Evolutionary conservation across 345 rosid genomes (phyloP), one percentile per base, ranked within the genome.

Genomic region (Psidium guajava): DNA sequence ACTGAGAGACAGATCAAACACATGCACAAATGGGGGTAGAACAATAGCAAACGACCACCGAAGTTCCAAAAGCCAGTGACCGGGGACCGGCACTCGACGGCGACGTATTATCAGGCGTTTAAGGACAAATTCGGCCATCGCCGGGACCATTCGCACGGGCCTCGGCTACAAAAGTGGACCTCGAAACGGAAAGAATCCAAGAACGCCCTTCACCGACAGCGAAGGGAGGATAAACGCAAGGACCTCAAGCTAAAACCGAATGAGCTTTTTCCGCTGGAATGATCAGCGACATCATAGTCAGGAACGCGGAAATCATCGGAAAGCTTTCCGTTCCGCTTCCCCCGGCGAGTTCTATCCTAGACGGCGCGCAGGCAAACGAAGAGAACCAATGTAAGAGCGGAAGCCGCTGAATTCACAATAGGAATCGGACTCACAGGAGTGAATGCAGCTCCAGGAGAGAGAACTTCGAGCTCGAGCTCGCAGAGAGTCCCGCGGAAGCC

Each of bases 401-500:
- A 21, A 61, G 5, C 54, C 2, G n/a, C 77, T 0, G 49, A 28
- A 24, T 36, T 36, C 47, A 25, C 25, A 20, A 69, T 69, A 47
- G 81, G 54, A n/a, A 61, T 83, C 80, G n/a, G 64, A 75, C 85
- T 83, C 85, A 83, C 85, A 57, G 44, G 81, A 51, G 56, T 36
- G 50, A 83, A 44, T 49, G 85, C 14, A 49, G 85, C 57, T 59
- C 44, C 54, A 13, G 54, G 18, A 18, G 49, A 83, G 28, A 8
- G 80, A 42, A 44, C 40, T 6, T 69, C 75, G 75, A 64, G 75
- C 74, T 61, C 77, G 75, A 61, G 74, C 74, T 61, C 77, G 47
- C 80, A 69, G 47, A 18, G 77, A 69, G 77, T 36, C 40, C 40
- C 80, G 4, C 80, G 25, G 80, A 69, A 69, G 80, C 80, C 80